Evolutionary conservation across 75 land plant species (phyloP).

Genomic region (Sequoia sempervirens): DNA sequence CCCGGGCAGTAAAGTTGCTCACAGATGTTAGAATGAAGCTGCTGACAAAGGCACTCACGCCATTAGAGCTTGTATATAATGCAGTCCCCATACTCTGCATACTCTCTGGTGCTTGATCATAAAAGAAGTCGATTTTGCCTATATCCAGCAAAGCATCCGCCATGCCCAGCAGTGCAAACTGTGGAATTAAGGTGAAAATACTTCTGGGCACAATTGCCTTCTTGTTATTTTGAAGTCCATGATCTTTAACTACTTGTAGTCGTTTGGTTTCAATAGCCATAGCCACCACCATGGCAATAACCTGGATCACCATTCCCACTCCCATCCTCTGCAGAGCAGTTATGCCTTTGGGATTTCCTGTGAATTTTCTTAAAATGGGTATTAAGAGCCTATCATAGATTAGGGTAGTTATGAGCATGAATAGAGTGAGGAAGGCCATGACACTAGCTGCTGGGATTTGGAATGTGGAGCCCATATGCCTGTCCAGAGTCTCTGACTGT

Average conservation of each 20-base stretch:
- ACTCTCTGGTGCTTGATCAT: constrained; percentile 73
- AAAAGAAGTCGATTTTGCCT: constrained; percentile 70
- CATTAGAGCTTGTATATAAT: constrained; percentile 33
- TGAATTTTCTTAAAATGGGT: constrained; percentile 30
- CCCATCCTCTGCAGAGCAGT: constrained; percentile 55
- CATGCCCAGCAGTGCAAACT: constrained; percentile 53
- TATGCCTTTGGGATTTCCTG: constrained; percentile 52
- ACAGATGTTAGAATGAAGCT: constrained; percentile 53
- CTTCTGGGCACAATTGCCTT: background rate
- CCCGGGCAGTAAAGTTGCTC: constrained; percentile 29
- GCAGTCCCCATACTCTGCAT: constrained; percentile 67
- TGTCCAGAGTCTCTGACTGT: constrained; percentile 64
- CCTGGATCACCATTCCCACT: constrained; percentile 34
- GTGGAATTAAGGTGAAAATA: constrained; percentile 39
- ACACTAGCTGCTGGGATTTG: constrained; percentile 69
- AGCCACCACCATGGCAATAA: constrained; percentile 36
- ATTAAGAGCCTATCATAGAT: constrained; percentile 56
- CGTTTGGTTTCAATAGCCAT: constrained; percentile 27
- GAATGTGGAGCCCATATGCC: constrained; percentile 47
- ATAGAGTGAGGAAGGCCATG: constrained; percentile 42
- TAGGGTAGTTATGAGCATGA: constrained; percentile 50
- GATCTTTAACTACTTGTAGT: constrained; percentile 18
- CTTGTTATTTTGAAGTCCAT: constrained; percentile 10
- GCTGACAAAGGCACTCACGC: constrained; percentile 56
- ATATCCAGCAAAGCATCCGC: constrained; percentile 65